Evolutionary conservation across 1,139 yeast genomes (phyloP).

Genomic region (Pneumocystis sp.): DNA sequence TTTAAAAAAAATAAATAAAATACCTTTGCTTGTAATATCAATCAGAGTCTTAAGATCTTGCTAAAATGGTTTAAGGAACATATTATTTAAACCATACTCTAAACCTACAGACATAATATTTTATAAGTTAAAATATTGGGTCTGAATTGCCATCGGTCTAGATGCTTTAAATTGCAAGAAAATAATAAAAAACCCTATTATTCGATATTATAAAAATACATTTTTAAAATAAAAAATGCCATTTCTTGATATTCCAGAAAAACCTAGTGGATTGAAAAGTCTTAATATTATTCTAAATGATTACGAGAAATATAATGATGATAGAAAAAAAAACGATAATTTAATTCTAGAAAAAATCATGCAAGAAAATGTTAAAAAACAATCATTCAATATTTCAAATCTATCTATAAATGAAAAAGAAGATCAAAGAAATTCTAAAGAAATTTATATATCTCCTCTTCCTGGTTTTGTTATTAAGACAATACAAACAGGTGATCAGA

Average conservation of each 20-base stretch:
- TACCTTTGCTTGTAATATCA: background rate
- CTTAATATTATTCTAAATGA: background rate
- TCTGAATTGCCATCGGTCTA: background rate
- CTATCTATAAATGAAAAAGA: background rate
- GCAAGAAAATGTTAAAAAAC: background rate
- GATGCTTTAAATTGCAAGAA: background rate
- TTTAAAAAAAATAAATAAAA: background rate
- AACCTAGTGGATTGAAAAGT: background rate
- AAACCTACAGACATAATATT: background rate
- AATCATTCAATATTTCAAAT: background rate
- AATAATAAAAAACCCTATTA: too few relatives aligned
- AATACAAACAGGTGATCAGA: background rate
- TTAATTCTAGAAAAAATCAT: background rate
- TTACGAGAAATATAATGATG: background rate
- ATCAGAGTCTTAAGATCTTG: background rate
- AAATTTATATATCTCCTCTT: conserved; percentile 8
- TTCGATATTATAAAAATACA: background rate
- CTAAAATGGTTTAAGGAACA: background rate
- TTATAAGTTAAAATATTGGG: background rate
- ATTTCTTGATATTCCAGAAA: background rate
- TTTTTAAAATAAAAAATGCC: background rate
- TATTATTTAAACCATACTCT: background rate
- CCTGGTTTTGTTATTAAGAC: conserved; percentile 14
- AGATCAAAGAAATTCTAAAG: background rate
- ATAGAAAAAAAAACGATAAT: background rate